Evolutionary conservation across 179 eudicot genomes (phyloP).

Genomic region (Camellia oleifera): DNA sequence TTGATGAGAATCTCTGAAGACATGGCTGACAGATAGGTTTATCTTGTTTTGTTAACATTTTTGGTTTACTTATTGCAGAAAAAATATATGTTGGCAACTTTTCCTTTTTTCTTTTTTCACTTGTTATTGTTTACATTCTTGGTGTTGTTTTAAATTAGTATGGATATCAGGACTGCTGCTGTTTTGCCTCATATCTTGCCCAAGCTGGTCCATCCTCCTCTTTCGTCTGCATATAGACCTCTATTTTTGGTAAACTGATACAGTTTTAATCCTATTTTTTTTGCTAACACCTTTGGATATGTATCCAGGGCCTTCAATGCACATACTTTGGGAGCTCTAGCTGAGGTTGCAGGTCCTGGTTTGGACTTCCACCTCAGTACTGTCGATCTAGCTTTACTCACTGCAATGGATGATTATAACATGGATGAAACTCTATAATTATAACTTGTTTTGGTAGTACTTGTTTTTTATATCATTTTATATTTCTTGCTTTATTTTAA

Average conservation of each 20-base stretch:
- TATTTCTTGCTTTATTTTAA: neutral
- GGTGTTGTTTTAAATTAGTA: too few relatives aligned
- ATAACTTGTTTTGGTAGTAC: neutral
- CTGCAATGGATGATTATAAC: constrained; percentile 77
- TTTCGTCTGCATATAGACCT: constrained; percentile 52
- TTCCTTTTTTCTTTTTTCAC: neutral
- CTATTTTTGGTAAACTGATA: neutral
- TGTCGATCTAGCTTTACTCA: constrained; percentile 80
- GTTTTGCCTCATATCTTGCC: constrained; percentile 98
- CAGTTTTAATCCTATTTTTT: neutral
- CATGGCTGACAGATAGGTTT: neutral
- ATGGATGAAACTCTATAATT: constrained; percentile 33
- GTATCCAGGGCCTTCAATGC: constrained; percentile 85
- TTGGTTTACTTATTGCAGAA: neutral
- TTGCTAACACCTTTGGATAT: constrained; percentile 12
- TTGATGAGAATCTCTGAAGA: neutral
- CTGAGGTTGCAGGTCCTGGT: constrained; percentile 99
- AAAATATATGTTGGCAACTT: neutral
- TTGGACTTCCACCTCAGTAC: constrained; percentile 77
- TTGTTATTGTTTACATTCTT: neutral
- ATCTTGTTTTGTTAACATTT: neutral
- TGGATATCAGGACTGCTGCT: constrained; percentile 67
- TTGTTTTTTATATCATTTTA: neutral
- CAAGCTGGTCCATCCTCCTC: constrained; percentile 90
- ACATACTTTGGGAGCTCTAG: constrained; percentile 96